Conservation (phyloP, 345 rosid genomes). For the Boechera stricta region DNA sequence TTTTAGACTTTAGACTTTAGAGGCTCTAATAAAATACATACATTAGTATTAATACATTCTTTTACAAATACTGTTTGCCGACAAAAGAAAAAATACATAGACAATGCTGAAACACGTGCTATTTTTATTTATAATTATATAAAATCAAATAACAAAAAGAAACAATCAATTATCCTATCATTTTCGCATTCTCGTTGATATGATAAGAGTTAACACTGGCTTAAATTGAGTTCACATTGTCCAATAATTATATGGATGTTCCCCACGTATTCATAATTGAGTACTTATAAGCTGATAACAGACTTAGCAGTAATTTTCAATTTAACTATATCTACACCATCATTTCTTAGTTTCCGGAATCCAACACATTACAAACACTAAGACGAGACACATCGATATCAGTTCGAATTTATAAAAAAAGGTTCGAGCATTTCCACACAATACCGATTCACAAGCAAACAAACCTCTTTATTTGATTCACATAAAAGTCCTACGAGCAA, state of each 20-base stretch:
- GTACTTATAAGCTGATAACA: not conserved
- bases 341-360: not conserved
- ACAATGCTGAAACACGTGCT: constrained; percentile 20
- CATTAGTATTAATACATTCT: constrained; percentile 2
- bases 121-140: not conserved
- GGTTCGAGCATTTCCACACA: not conserved
- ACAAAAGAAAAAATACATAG: not conserved
- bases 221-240: not conserved
- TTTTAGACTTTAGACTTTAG: not conserved
- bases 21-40: not conserved
- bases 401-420: not conserved
- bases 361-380: constrained; percentile 21
- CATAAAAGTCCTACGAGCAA: constrained; percentile 6
- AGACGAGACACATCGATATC: not conserved
- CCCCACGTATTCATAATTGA: not conserved
- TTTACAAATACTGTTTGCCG: not conserved
- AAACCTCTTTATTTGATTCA: constrained; percentile 17
- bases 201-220: not conserved
- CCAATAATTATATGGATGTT: not conserved
- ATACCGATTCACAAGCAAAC: constrained; percentile 13
- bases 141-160: constrained; percentile 8
- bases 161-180: constrained; percentile 5
- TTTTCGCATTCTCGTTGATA: constrained; percentile 18
- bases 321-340: not conserved
- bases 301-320: not conserved